Conservation (phyloP, 2,329 filamentous ascomycete species). For the Sporothrix mexicana region DNA sequence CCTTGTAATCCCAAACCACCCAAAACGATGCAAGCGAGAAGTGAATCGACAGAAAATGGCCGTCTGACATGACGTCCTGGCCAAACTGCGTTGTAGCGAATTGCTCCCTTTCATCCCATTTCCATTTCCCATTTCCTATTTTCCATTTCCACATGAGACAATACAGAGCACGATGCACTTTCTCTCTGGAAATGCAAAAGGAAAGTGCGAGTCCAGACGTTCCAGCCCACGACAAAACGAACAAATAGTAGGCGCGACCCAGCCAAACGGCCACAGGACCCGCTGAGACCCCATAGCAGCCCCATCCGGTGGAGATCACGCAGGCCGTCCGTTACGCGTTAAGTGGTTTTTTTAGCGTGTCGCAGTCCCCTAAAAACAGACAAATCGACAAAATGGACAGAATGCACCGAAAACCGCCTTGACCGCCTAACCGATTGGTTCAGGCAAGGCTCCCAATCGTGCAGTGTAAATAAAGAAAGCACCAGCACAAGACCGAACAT, state of each 20-base stretch:
- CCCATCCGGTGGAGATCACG: slow-evolving; percentile 2
- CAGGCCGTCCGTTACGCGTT: background rate
- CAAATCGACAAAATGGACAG: too few species aligned
- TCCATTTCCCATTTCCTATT: background rate
- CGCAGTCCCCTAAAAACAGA: too few species aligned
- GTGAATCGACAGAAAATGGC: background rate
- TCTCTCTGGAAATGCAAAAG: background rate
- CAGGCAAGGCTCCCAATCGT: too few species aligned
- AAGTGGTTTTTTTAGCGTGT: slow-evolving; percentile 26
- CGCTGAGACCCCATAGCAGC: background rate
- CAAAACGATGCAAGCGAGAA: slow-evolving; percentile 16
- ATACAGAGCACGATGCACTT: background rate
- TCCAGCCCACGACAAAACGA: background rate
- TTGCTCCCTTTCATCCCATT: background rate
- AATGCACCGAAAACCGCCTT: too few species aligned
- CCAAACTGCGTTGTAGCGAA: background rate
- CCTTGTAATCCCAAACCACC: background rate
- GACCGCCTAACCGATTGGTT: too few species aligned
- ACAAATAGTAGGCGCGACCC: background rate
- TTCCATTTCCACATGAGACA: slow-evolving; percentile 13
- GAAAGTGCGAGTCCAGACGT: background rate
- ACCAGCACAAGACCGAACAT: too few species aligned
- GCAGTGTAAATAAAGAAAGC: background rate
- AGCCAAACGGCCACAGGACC: background rate
- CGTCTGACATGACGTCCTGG: background rate